Base-by-base conservation (phyloP, 345 rosid genomes). In the Dipteronia sinensis region DNA sequence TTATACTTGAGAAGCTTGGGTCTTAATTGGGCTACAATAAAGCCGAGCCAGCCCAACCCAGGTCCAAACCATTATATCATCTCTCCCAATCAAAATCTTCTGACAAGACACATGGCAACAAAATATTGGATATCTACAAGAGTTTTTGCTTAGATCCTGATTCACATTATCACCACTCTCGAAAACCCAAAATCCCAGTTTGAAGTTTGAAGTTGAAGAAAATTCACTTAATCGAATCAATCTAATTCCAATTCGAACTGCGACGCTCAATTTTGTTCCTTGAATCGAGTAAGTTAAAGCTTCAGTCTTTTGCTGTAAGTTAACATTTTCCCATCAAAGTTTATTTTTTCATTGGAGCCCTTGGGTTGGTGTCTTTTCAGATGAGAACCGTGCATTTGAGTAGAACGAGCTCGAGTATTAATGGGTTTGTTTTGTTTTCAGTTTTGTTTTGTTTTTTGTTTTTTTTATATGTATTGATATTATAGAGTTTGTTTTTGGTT, bases 401-500 rank as follows among this genome's bases (percentile, higher is more conserved):
- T 38, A 6, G 40, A 73, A 12, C 42, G n/a, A 11, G 71, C 10
- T 66, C 23, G 72, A 47, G 42, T 76, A 65, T 59, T 74, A 47
- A 65, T 65, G 65, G 75, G 40, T 77, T 74, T 78, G 10, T 11
- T 64, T 73, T 70, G 4, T 74, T 13, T 76, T 34, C 13, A 1
- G 64, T 51, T 47, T 8, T 64, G 55, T 20, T 12, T 53, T 80
- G 31, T 34, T 31, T 31, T 31, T 31, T 51, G 34, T 5, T 70
- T 55, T 27, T 17, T 63, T 80, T 46, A 23, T 15, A 62, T 22
- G 6, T 53, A 5, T 53, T 65, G 72, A 9, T 7, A 67, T 22
- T 49, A 29, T 12, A 49, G 34, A 34, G 71, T 16, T 44, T 64
- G 9, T 59, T 47, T 42, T 13, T n/a, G 29, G 46, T 27, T 51